Evolutionary conservation across 2,329 filamentous ascomycete genomes (phyloP).

Genomic region (Colletotrichum sp.): DNA sequence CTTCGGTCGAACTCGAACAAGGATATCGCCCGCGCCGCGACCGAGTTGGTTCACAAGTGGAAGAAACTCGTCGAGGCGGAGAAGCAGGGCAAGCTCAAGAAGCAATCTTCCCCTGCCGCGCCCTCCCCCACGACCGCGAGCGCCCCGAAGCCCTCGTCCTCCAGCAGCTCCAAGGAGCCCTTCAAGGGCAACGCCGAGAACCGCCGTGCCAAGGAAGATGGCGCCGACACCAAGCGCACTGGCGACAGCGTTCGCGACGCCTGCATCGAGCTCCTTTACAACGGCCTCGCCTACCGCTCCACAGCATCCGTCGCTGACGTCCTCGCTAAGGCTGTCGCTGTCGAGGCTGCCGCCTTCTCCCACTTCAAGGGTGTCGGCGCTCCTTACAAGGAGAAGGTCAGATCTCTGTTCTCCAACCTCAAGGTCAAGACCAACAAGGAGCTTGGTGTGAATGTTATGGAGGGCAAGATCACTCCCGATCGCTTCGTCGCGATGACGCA

Average conservation of each 20-base stretch:
- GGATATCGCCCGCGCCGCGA: constrained; percentile 77
- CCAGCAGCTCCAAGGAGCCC: constrained; percentile 35
- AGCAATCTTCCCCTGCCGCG: constrained; percentile 45
- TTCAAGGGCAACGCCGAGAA: constrained; percentile 76
- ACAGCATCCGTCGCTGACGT: constrained; percentile 74
- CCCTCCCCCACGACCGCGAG: constrained; percentile 57
- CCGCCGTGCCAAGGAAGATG: constrained; percentile 79
- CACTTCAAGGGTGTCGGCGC: constrained; percentile 72
- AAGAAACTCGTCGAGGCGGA: constrained; percentile 76
- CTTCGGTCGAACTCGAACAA: constrained; percentile 79
- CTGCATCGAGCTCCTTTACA: constrained; percentile 91
- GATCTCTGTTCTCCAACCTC: constrained; percentile 91
- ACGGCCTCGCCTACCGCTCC: constrained; percentile 78
- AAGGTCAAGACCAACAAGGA: constrained; percentile 88
- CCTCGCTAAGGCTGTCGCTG: constrained; percentile 77
- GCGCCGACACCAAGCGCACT: constrained; percentile 78
- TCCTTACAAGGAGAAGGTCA: constrained; percentile 86
- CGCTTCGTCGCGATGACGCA: constrained; percentile 86
- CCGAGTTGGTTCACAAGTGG: constrained; percentile 88
- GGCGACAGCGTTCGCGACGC: constrained; percentile 77
- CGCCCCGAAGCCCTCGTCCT: constrained; percentile 49
- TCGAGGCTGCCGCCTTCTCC: constrained; percentile 79
- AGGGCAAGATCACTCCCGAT: constrained; percentile 72
- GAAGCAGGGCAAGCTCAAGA: constrained; percentile 51
- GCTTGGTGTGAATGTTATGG: constrained; percentile 77